Base-by-base conservation (phyloP, 2,329 filamentous ascomycete species). In the Fusarium redolens region DNA sequence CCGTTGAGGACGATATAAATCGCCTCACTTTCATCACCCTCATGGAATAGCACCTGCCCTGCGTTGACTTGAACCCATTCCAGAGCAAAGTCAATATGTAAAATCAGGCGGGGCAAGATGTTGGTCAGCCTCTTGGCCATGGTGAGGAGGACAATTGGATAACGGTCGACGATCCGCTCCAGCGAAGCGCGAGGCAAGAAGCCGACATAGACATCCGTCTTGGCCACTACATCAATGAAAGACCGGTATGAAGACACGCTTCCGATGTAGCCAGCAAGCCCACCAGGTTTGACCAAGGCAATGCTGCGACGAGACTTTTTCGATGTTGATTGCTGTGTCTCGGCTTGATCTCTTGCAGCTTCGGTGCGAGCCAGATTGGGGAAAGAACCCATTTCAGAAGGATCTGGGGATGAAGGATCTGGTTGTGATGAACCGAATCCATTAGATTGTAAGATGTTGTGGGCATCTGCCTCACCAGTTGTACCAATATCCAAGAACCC, bases 1-100 rank as follows among this genome's bases (percentile, higher is more conserved):
- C 96, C 96, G 75, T 99, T 99, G 20, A 99, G 88, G 4, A 99
- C 96, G 69, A 99, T 95, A 78, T 98, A 99, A 44, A 99, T 99
- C 3, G 97, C 96, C 81, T 99, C 96, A 77, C 96, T 99, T 74
- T 98, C 96, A 74, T 99, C 95, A 5, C 92, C 92, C 81, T 97
- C 93, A 74, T 97, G 94, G 80, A 97, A 97, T 40, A 99, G 93
- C 14, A 98, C 93, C 79, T 99, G 95, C 1, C 96, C 95, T 7
- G 96, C 94, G 81, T 94, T 95, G 69, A 99, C 95, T 79, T 99
- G 97, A 6, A 98, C 92, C 96, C 97, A 99, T 84, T 99, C 97
- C 22, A 99, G 86, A 7, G 96, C 96, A 83, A 99, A 99, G 81
- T 99, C 96, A 72, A 99, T 98, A 78, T 99, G 96, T 20, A 98